phyloP scores from a whole-genome alignment of 2,329 filamentous ascomycete genomes.

The Epichloe uncinata region DNA sequence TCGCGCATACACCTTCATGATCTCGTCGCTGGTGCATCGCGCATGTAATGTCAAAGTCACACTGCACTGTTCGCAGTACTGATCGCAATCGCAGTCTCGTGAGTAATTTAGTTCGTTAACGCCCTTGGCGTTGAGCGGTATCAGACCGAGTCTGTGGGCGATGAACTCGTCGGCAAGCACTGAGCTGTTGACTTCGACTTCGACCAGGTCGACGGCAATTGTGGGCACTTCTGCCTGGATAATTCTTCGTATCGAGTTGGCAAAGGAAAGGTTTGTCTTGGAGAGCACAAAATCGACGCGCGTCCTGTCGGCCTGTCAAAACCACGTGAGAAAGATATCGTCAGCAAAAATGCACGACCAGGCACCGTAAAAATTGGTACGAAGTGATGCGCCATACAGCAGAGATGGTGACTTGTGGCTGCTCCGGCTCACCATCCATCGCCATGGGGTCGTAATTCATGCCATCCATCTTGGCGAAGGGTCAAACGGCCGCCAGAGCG shows the following conservation, averaged over 20 bases:
- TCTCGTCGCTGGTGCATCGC: conserved; percentile 70
- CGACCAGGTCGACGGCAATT: conserved; percentile 86
- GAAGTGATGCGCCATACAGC: conserved; percentile 29
- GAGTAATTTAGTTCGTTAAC: conserved; percentile 75
- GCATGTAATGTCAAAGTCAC: conserved; percentile 76
- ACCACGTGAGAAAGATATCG: background rate
- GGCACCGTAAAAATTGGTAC: background rate
- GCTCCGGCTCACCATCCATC: conserved; percentile 43
- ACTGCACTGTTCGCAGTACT: conserved; percentile 85
- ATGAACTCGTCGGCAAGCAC: conserved; percentile 95
- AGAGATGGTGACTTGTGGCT: conserved; percentile 46
- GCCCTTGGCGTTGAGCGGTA: conserved; percentile 75
- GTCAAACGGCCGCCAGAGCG: conserved; percentile 1
- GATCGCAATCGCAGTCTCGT: conserved; percentile 92
- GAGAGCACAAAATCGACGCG: conserved; percentile 86
- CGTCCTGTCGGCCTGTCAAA: conserved; percentile 55
- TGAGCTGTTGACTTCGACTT: conserved; percentile 88
- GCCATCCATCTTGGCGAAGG: conserved; percentile 21
- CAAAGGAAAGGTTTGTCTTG: conserved; percentile 80
- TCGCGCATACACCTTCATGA: conserved; percentile 88
- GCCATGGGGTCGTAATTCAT: conserved; percentile 51
- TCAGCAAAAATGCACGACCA: background rate
- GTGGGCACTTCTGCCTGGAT: conserved; percentile 92
- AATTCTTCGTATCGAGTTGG: conserved; percentile 80
- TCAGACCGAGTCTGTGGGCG: conserved; percentile 77